Base-by-base conservation (phyloP, 495 filamentous ascomycete genomes). In the Penicillium coprophilum region DNA sequence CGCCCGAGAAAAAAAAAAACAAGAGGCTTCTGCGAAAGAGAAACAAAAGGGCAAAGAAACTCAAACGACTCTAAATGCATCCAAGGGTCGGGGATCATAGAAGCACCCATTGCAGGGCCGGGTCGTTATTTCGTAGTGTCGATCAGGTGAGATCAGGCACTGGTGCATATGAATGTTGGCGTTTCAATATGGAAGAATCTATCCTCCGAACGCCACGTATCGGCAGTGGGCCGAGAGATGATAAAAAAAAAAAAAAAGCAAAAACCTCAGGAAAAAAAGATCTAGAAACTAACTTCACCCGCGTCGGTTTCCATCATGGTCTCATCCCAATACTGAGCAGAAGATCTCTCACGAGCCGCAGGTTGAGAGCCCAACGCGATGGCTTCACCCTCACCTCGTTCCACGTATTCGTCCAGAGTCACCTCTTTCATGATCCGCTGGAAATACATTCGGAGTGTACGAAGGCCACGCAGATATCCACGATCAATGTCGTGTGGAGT, bases 401-500 rank as follows among this genome's bases (percentile, higher is more conserved):
- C 76, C 17, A 80, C 59, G 23, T 73, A 75, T 34, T 80, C 75
- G 53, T 91, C 83, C 6, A 78, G 70, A 39, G 82, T 81, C 43
- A 88, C 77, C 62, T 97, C 92, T 61, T 84, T 82, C 82, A 92
- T 87, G 46, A 98, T 96, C 50, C 82, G 83, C 63, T 91, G 82
- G 60, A 98, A 95, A 66, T 96, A 97, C 71, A 85, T 85, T 51
- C 84, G 80, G 61, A 98, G 75, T 1, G 84, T 89, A 51, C 87
- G 80, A 56, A 98, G 73, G 0, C 94, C 94, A 39, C 92, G 85
- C 46, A 98, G 77, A 64, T 97, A 98, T 10, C 94, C 94, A 20
- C 84, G 79, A 63, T 98, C 94, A 31, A 96, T 85, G 57, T 89
- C 88, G 45, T 85, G 72, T 4, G 88, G 90, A 69, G 92, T 80